phyloP scores from a whole-genome alignment of 106 monocot species.

The Phalaenopsis aphrodite region DNA sequence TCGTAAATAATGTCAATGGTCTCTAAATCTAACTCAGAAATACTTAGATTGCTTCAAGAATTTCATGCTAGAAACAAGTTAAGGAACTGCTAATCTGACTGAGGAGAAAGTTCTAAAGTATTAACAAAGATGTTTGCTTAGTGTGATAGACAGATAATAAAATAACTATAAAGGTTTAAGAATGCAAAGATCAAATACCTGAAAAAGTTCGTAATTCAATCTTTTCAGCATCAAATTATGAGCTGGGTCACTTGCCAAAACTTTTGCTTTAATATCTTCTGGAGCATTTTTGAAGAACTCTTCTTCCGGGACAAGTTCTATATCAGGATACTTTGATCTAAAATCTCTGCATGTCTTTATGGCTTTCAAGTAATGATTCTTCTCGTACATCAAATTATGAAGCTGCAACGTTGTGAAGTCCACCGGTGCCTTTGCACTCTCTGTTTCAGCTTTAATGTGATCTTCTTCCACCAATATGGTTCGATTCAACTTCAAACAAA shows the following conservation, averaged over 20 bases:
- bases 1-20: not conserved
- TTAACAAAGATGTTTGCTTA: not conserved
- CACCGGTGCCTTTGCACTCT: conserved; percentile 83
- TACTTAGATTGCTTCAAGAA: not conserved
- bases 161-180: not conserved
- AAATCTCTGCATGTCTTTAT: conserved; percentile 95
- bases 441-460: conserved; percentile 74
- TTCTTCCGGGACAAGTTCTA: conserved; percentile 80
- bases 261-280: conserved; percentile 55
- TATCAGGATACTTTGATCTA: conserved; percentile 72
- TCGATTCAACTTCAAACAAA: conserved; percentile 52
- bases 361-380: conserved; percentile 89
- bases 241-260: conserved; percentile 35
- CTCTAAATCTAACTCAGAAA: not conserved
- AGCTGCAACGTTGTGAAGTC: conserved; percentile 86
- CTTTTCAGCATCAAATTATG: conserved; percentile 98
- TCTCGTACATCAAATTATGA: conserved; percentile 94
- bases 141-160: not conserved
- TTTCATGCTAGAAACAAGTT: not conserved
- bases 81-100: not conserved
- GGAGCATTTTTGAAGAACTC: conserved; percentile 67
- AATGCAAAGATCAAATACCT: conserved; percentile 29
- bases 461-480: conserved; percentile 88
- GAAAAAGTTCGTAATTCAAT: conserved; percentile 80
- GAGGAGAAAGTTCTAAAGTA: not conserved